Conservation (phyloP, 345 rosid genomes). For the Lumnitzera littorea region DNA sequence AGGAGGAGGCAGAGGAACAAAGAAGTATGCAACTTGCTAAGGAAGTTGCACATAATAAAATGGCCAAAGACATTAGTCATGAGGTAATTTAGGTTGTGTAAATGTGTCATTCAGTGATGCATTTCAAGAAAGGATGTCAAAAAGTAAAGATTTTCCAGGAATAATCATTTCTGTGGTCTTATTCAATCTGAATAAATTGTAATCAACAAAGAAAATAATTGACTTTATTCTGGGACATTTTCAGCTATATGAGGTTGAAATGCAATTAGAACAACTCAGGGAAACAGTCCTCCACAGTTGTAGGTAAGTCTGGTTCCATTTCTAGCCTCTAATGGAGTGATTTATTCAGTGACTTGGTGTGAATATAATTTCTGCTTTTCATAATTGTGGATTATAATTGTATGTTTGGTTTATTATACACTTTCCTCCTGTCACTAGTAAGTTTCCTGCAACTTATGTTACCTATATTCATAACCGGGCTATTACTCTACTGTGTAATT, state of each 20-base stretch:
- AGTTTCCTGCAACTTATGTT: too few relatives aligned
- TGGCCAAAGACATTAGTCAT: slow-evolving; percentile 54
- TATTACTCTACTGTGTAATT: too few relatives aligned
- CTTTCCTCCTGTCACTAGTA: too few relatives aligned
- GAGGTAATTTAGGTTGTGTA: slow-evolving; percentile 28
- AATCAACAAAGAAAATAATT: too few relatives aligned
- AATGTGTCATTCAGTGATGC: too few relatives aligned
- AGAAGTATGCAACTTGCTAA: slow-evolving; percentile 48
- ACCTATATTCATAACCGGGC: too few relatives aligned
- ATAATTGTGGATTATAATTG: background rate
- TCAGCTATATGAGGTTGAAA: slow-evolving; percentile 62
- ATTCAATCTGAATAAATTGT: too few relatives aligned
- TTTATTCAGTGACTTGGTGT: background rate
- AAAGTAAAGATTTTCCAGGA: too few relatives aligned
- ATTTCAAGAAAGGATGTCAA: too few relatives aligned
- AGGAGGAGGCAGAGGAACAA: slow-evolving; percentile 55
- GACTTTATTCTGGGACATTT: background rate
- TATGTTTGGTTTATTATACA: background rate
- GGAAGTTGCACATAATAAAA: slow-evolving; percentile 63
- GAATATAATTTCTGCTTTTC: too few relatives aligned
- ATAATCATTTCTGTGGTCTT: too few relatives aligned
- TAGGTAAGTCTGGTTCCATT: slow-evolving; percentile 37
- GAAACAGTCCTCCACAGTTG: slow-evolving; percentile 54
- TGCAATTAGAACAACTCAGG: slow-evolving; percentile 60
- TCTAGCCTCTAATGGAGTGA: background rate